phyloP scores from a whole-genome alignment of 768 basidiomycete species.

The Leccinum ochraceum region DNA sequence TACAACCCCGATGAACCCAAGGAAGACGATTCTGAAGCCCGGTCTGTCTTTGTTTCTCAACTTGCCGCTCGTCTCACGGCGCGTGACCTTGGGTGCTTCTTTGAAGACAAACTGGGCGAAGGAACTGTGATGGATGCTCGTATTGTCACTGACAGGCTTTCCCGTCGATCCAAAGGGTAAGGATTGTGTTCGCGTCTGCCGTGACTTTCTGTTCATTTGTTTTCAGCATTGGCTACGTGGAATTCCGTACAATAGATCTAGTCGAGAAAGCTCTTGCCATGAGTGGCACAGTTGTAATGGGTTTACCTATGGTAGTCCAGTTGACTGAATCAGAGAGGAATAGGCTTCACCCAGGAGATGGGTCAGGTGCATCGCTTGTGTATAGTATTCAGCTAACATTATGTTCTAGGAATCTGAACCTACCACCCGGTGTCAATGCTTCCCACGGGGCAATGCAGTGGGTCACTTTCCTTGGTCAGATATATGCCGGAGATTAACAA shows the following conservation, averaged over 20 bases:
- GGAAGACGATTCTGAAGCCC: conserved; percentile 96
- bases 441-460: conserved; percentile 85
- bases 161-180: conserved; percentile 97
- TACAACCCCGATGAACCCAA: conserved; percentile 87
- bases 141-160: conserved; percentile 94
- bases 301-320: conserved; percentile 95
- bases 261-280: conserved; percentile 90
- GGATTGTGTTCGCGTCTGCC: conserved; percentile 19
- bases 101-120: conserved; percentile 95
- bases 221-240: conserved; percentile 93
- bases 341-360: conserved; percentile 83
- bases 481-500: conserved; percentile 14
- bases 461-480: conserved; percentile 37
- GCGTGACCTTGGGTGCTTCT: conserved; percentile 97
- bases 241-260: conserved; percentile 86
- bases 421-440: conserved; percentile 82
- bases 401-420: conserved; percentile 63
- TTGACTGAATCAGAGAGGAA: conserved; percentile 97
- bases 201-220: conserved; percentile 5
- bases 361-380: conserved; percentile 47
- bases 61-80: conserved; percentile 96
- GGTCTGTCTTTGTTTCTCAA: conserved; percentile 98
- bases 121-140: conserved; percentile 93
- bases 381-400: conserved; percentile 13
- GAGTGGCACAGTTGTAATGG: conserved; percentile 96